These are phyloP conservation scores for Trametes cubensis DNA, from an alignment of 768 basidiomycete genomes.

Conservation along the genomic window DNA sequence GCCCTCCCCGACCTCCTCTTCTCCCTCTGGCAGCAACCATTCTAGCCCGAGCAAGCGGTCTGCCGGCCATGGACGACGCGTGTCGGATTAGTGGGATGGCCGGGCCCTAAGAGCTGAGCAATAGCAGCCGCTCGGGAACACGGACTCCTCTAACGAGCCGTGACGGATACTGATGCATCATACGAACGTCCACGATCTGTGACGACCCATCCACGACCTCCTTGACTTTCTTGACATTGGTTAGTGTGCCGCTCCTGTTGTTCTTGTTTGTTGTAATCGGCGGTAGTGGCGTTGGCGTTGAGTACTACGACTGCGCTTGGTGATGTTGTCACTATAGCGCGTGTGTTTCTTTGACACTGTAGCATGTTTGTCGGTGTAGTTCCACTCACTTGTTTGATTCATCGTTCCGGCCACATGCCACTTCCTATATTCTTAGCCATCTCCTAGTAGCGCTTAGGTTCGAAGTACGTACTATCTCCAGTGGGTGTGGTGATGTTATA, in stretches of 20 bases:
- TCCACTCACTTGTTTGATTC: background rate
- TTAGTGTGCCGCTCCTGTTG: background rate
- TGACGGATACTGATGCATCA: background rate
- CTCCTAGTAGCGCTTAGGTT: too few species aligned
- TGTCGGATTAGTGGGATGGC: conserved; percentile 6
- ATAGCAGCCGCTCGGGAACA: too few species aligned
- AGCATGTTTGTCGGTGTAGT: background rate
- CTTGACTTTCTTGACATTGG: background rate
- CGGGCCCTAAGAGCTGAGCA: background rate
- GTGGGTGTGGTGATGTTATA: too few species aligned
- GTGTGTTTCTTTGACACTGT: background rate
- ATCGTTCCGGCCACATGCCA: background rate
- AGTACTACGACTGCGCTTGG: background rate
- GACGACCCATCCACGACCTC: background rate
- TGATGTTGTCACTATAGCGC: background rate
- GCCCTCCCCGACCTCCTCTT: conserved; percentile 14
- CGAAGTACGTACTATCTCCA: too few species aligned
- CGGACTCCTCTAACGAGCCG: background rate
- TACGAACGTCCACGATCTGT: background rate
- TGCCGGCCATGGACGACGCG: conserved; percentile 8
- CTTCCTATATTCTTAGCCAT: too few species aligned
- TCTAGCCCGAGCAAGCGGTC: conserved; percentile 23
- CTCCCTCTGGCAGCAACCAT: background rate
- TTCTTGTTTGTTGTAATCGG: background rate
- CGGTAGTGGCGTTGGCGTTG: background rate